A percentile compares a stretch with the other conserved stretches of the same genome.
Evolutionary conservation across 192 early-diverging fungal genomes (phyloP).

Genomic region (Gigaspora rosea): DNA sequence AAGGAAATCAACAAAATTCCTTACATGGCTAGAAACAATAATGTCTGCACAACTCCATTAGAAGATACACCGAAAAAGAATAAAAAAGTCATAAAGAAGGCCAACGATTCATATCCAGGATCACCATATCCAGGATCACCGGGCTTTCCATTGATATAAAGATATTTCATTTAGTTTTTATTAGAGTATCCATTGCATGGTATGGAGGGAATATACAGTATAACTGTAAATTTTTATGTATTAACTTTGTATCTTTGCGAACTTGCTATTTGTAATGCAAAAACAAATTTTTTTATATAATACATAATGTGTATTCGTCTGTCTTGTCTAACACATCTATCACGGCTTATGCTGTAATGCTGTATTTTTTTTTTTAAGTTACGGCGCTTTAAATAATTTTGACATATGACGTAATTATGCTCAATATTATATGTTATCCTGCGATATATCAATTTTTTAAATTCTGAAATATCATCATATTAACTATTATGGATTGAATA

Average conservation of each 20-base stretch:
- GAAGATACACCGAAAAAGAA: not conserved
- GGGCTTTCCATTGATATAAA: not conserved
- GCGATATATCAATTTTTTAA: too few relatives aligned
- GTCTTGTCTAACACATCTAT: not conserved
- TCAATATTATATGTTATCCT: too few relatives aligned
- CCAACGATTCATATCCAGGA: slow-evolving; percentile 1
- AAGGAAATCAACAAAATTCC: slow-evolving; percentile 15
- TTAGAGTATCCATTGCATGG: not conserved
- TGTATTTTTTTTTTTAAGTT: not conserved
- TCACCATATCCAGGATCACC: slow-evolving; percentile 15
- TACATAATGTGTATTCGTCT: not conserved
- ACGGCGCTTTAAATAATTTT: too few relatives aligned
- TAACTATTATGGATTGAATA: too few relatives aligned
- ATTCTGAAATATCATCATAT: too few relatives aligned
- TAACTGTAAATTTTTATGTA: too few relatives aligned
- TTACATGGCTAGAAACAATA: not conserved
- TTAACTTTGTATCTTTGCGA: not conserved
- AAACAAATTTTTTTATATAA: not conserved
- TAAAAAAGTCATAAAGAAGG: not conserved
- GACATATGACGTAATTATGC: too few relatives aligned
- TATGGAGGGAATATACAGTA: too few relatives aligned
- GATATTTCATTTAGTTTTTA: not conserved
- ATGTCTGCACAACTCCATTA: slow-evolving; percentile 3
- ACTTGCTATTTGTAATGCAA: not conserved
- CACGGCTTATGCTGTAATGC: not conserved